Percentiles rank a stretch among this genome's conserved stretches.
Conservation (phyloP, 2,329 filamentous ascomycete genomes). For the Calycina herbarum region DNA sequence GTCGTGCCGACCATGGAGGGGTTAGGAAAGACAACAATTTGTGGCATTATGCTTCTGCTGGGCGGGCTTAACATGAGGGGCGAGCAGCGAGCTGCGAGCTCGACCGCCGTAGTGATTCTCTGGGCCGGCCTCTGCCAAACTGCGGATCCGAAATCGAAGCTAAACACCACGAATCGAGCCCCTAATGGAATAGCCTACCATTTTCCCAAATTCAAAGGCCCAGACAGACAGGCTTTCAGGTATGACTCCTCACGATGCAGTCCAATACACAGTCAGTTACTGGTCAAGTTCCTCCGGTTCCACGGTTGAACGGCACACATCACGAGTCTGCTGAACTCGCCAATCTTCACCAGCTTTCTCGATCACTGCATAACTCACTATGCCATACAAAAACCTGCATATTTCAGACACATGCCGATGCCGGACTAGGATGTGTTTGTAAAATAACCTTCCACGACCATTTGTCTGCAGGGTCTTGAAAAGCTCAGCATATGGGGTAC, state of each 20-base stretch:
- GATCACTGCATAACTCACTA: not conserved
- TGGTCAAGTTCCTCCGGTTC: not conserved
- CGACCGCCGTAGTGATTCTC: constrained; percentile 15
- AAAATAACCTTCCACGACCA: constrained; percentile 1
- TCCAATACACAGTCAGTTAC: constrained; percentile 10
- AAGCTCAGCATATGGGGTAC: constrained; percentile 2
- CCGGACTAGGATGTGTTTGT: constrained; percentile 5
- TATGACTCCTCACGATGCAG: constrained; percentile 17
- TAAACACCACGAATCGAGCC: not conserved
- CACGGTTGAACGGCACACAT: constrained; percentile 2
- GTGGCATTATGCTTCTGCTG: not conserved
- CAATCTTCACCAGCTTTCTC: not conserved
- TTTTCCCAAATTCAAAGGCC: constrained; percentile 12
- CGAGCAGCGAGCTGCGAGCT: not conserved
- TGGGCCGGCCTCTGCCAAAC: constrained; percentile 18
- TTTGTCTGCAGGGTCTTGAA: not conserved
- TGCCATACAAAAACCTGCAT: constrained; percentile 1
- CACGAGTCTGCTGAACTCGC: not conserved
- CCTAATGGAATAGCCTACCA: constrained; percentile 3
- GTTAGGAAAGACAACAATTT: not conserved
- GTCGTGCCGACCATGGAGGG: not conserved
- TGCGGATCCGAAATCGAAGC: constrained; percentile 16
- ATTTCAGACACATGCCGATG: not conserved
- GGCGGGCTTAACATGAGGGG: not conserved
- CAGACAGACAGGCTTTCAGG: constrained; percentile 12